Evolutionary conservation across 164 flowering plant genomes (phyloP), one percentile per base, ranked within the genome.

Genomic region (Nelumbo lutea): DNA sequence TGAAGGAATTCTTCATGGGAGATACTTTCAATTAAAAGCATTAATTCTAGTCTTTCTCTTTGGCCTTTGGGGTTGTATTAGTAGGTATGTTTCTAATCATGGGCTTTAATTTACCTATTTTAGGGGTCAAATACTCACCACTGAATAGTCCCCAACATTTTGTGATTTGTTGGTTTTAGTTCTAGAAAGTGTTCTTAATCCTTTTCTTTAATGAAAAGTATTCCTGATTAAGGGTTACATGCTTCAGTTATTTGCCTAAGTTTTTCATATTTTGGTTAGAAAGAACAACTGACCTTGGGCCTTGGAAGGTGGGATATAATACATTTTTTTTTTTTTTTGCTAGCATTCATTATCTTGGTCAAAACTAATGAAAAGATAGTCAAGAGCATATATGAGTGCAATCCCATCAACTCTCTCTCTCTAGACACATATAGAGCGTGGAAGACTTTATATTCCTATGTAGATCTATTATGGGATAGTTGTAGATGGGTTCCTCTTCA

Each of bases 381-480:
- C 78, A 77, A 74, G 72, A 79, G 80, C 78, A 77, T 72, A 76
- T 79, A 76, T 76, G 79, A 76, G 75, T 79, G 82, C 79, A 73
- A 73, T 73, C 77, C 77, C 64, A 70, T 76, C 79, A 55, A 9
- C 73, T 64, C 62, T 69, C 74, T 60, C 46, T 41, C 44, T 62
- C 67, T 50, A 43, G 6, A 43, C 2, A 27, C 27, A 27, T 27
- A 27, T 27, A 27, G 27, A 27, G 27, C 27, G 27, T 27, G 27
- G 27, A 9, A 56, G 50, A 9, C 15, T 55, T 48, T 43, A 43
- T 42, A 55, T 66, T 51, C 69, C 69, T 53, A 53, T 9, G 6
- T n/a, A 56, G 60, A 55, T 46, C 15, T 39, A 8, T 57, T 39
- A 40, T 40, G 46, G 50, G 67, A 48, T 64, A 64, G 47, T 66